phyloP scores from a whole-genome alignment of 2,329 filamentous ascomycete species.

The Aspergillus quadricinctus region DNA sequence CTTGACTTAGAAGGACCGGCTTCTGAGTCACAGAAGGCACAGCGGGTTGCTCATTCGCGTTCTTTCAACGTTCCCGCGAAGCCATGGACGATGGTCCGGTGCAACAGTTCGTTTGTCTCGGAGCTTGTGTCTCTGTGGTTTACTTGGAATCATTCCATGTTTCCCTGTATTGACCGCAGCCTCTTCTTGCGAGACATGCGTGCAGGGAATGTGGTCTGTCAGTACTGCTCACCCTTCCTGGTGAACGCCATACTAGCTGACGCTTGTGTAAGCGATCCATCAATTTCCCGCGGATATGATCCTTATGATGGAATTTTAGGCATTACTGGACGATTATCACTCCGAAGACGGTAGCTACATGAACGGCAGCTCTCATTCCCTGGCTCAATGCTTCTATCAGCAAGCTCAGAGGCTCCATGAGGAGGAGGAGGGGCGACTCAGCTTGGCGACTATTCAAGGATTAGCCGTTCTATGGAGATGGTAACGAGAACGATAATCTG shows the following conservation, averaged over 20 bases:
- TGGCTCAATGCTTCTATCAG: slow-evolving; percentile 19
- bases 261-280: slow-evolving; percentile 13
- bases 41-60: slow-evolving; percentile 2
- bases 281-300: slow-evolving; percentile 12
- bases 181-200: slow-evolving; percentile 26
- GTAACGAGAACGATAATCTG: slow-evolving; percentile 5
- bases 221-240: slow-evolving; percentile 25
- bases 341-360: neutral
- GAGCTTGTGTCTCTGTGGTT: slow-evolving; percentile 19
- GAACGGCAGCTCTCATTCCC: neutral
- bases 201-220: slow-evolving; percentile 13
- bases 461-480: slow-evolving; percentile 18
- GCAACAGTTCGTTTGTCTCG: slow-evolving; percentile 16
- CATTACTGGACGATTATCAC: slow-evolving; percentile 9
- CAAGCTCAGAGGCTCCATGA: slow-evolving; percentile 22
- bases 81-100: slow-evolving; percentile 18
- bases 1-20: neutral
- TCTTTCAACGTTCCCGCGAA: slow-evolving; percentile 11
- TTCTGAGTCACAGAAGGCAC: neutral
- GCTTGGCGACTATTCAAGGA: slow-evolving; percentile 21
- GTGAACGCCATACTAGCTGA: slow-evolving; percentile 22
- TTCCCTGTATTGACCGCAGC: slow-evolving; percentile 21
- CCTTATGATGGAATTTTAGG: slow-evolving; percentile 10
- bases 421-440: slow-evolving; percentile 20
- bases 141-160: slow-evolving; percentile 15